Percentiles rank a stretch among this genome's conserved stretches.
phyloP scores from a whole-genome alignment of 73 alveolate species.

The Paraurostyla sp. region DNA sequence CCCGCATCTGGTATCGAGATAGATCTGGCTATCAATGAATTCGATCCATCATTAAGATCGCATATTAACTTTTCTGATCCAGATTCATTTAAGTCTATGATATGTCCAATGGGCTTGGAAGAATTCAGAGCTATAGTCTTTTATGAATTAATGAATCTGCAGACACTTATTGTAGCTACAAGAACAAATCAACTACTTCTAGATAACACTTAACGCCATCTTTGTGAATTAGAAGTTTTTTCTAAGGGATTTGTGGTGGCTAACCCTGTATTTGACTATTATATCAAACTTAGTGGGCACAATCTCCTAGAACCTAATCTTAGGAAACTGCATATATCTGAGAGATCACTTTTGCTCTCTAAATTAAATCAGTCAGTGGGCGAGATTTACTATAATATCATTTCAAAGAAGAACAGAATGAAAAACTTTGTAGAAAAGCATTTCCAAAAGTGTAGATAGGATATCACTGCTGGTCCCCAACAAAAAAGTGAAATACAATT shows the following conservation, averaged over 20 bases:
- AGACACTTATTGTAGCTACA: slow-evolving; percentile 82
- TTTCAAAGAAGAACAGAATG: slow-evolving; percentile 35
- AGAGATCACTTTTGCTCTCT: neutral
- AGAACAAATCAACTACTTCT: slow-evolving; percentile 81
- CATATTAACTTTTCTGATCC: slow-evolving; percentile 83
- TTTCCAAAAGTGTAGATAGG: neutral
- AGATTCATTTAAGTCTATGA: slow-evolving; percentile 79
- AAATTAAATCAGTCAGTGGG: neutral
- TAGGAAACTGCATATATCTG: slow-evolving; percentile 19
- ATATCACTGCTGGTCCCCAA: neutral
- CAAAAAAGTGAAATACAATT: slow-evolving; percentile 37
- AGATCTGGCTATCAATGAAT: slow-evolving; percentile 84
- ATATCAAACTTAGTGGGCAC: slow-evolving; percentile 28
- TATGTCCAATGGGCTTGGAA: slow-evolving; percentile 85
- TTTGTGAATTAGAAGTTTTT: slow-evolving; percentile 78
- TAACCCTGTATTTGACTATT: slow-evolving; percentile 55
- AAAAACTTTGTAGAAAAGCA: slow-evolving; percentile 22
- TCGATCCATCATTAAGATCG: slow-evolving; percentile 86
- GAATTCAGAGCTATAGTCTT: slow-evolving; percentile 82
- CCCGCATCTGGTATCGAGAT: slow-evolving; percentile 76
- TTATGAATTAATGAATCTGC: slow-evolving; percentile 86
- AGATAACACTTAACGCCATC: slow-evolving; percentile 77
- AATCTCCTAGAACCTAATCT: slow-evolving; percentile 13
- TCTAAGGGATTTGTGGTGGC: slow-evolving; percentile 39
- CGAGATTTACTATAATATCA: slow-evolving; percentile 20